Evolutionary conservation across 371 early-diverging fungal species (phyloP).

Genomic region (Mucor saturninus): DNA sequence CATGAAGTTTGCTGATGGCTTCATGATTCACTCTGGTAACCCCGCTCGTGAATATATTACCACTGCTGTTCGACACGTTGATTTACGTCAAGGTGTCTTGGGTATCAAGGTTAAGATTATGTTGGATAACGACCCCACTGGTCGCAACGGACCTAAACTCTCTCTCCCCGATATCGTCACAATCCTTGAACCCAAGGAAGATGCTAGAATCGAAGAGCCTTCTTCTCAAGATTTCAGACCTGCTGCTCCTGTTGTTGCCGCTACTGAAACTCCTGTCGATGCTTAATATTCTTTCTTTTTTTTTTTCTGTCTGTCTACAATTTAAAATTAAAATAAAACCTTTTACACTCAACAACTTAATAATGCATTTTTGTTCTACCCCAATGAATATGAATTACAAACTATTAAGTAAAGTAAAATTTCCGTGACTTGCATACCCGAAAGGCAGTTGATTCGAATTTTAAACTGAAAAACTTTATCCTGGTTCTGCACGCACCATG

Average conservation of each 20-base stretch:
- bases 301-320: conserved; percentile 10
- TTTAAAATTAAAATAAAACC: conserved; percentile 7
- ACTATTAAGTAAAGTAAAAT: too few species aligned
- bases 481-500: neutral
- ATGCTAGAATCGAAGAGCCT: conserved; percentile 78
- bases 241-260: conserved; percentile 45
- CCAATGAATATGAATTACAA: too few species aligned
- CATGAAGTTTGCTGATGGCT: conserved; percentile 99
- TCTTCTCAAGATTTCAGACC: conserved; percentile 75
- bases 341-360: too few species aligned
- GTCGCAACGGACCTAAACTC: conserved; percentile 96
- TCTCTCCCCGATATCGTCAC: conserved; percentile 97
- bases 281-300: conserved; percentile 14
- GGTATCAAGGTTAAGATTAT: conserved; percentile 99
- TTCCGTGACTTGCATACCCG: too few species aligned
- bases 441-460: too few species aligned
- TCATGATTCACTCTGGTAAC: conserved; percentile 99
- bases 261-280: conserved; percentile 19
- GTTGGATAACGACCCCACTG: conserved; percentile 97
- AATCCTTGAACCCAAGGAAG: conserved; percentile 94
- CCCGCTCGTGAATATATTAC: conserved; percentile 98
- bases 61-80: conserved; percentile 97
- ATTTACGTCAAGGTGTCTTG: conserved; percentile 99
- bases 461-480: too few species aligned
- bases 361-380: too few species aligned